Base-by-base conservation (phyloP, 2,329 filamentous ascomycete genomes). In the Aspergillus pseudoterreus region DNA sequence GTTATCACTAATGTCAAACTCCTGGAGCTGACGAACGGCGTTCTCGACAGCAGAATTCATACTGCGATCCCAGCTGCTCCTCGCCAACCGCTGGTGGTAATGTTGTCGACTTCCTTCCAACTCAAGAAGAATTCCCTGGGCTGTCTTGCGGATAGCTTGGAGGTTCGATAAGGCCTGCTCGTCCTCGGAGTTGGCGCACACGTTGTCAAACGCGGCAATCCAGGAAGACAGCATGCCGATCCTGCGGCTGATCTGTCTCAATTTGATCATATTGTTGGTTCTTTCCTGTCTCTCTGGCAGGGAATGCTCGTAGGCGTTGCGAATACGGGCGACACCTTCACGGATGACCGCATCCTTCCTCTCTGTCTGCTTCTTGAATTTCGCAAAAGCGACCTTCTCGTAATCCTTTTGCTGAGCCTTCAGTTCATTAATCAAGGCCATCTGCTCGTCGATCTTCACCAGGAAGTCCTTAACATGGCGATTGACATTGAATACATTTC, bases 401-500 rank as follows among this genome's bases (percentile, higher is more conserved):
- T 86, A 86, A 50, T 97, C 89, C 69, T 91, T 95, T 67, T 96
- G 90, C 69, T 96, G 90, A 22, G 88, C 88, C 74, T 94, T 91
- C 50, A 99, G 82, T 69, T 97, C 92, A 61, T 95, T 96, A 71
- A 99, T 99, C 65, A 96, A 74, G n/a, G 85, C 87, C 81, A 96
- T 92, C 70, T 99, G 92, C 74, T 99, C 94, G 67, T 99, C 92
- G 63, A 99, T 99, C 80, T 97, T 97, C 77, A 96, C 94, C 69
- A 99, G 75, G 74, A 96, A 99, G 72, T 99, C 94, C 77, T 99
- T 99, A 65, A 99, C 94, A 73, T 99, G 94, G 55, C 94, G 88
- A 70, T 99, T 96, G 57, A 99, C 94, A 70, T 99, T 99, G 76
- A 95, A 99, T 21, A 97, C 92, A 67, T 99, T 99, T 64, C 92